Percentiles rank a stretch among this genome's conserved stretches.
phyloP scores from a whole-genome alignment of 129 eudicot species.

The Chrysanthemum lavandulifolium region DNA sequence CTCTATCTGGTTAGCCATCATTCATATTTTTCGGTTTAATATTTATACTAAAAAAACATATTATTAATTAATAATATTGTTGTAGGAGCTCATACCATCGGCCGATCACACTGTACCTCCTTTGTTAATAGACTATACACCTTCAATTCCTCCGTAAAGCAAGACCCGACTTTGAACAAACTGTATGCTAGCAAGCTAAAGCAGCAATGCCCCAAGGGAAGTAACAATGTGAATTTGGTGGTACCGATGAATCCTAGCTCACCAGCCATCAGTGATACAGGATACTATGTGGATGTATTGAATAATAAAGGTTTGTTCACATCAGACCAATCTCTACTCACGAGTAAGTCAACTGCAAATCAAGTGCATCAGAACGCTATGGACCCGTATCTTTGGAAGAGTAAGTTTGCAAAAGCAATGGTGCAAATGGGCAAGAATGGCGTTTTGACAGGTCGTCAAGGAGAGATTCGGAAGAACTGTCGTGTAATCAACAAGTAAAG shows the following conservation, averaged over 20 bases:
- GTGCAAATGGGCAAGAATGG: constrained; percentile 74
- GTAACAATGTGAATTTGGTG: constrained; percentile 38
- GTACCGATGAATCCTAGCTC: constrained; percentile 72
- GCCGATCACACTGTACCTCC: constrained; percentile 72
- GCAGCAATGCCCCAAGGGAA: constrained; percentile 62
- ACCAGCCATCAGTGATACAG: constrained; percentile 41
- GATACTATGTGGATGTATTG: constrained; percentile 48
- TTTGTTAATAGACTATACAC: constrained; percentile 55
- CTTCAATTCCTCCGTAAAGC: constrained; percentile 41
- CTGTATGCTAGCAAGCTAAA: constrained; percentile 48
- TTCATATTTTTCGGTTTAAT: background rate
- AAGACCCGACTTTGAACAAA: constrained; percentile 57
- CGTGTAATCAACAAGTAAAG: constrained; percentile 48
- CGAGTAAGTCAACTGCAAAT: constrained; percentile 39
- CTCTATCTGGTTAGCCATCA: constrained; percentile 51
- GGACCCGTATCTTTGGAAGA: constrained; percentile 45
- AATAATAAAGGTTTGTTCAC: constrained; percentile 56
- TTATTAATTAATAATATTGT: background rate
- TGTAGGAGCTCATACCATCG: constrained; percentile 71
- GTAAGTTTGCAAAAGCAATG: constrained; percentile 70
- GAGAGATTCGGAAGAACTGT: constrained; percentile 65
- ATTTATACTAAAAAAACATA: too few species aligned
- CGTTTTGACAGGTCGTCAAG: constrained; percentile 53
- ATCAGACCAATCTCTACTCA: constrained; percentile 65
- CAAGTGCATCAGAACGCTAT: constrained; percentile 58